Evolutionary conservation across 2,329 filamentous ascomycete species (phyloP), one percentile per base, ranked within the genome.

Genomic region (Cladophialophora exuberans): DNA sequence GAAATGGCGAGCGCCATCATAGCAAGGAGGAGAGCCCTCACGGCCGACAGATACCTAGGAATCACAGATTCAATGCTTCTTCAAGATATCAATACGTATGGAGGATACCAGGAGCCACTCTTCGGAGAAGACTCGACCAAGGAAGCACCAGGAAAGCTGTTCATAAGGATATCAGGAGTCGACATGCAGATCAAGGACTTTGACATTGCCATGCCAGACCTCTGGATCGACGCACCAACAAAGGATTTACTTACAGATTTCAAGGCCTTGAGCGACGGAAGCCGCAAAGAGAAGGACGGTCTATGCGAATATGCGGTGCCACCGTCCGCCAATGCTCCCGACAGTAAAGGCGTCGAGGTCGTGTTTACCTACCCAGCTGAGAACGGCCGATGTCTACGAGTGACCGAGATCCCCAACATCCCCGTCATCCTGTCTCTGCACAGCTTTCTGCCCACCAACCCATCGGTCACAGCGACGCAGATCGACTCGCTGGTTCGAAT

Each of bases 21-120:
- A 48, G 67, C 72, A 75, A 64, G 76, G 76, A 65, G 79, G 75
- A 59, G 76, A 77, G 61, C 76, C 74, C 62, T 73, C 74, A 64
- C 76, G 71, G 67, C 79, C 76, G 63, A 73, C 78, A 47, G 76
- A 73, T 52, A 64, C 25, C 62, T 74, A 28, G 66, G 69, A 22
- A 62, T 60, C 35, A 66, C 70, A 44, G 73, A 79, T 54, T 76
- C 82, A 36, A 71, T 72, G 31, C 78, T 81, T 6, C 70, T 89
- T 33, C 72, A 76, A 44, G 72, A 82, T 62, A 74, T 90, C 65
- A 83, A 84, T 65, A 73, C 73, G 45, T 88, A 83, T 68, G 85
- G 84, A 59, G 82, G 79, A 59, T 66, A 72, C 25, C 70, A 79
- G 5, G 63, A 72, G 50, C 68, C 76, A 17, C 71, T 89, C 28